Evolutionary conservation across 768 basidiomycete species (phyloP).

Genomic region (Rhizopogon vinicolor): DNA sequence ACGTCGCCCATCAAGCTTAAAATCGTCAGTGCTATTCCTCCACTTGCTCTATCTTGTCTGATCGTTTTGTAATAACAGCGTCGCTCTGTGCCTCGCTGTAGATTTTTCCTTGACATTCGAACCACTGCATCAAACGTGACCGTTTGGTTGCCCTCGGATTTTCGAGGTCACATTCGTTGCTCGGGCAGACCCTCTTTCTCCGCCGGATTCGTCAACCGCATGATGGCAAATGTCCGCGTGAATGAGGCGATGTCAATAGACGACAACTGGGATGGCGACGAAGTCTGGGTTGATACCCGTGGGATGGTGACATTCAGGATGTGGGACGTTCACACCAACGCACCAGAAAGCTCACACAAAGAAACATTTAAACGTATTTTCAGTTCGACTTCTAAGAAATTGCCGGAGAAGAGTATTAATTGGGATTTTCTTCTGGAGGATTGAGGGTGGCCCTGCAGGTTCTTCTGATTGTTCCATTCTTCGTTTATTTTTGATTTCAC

Average conservation of each 20-base stretch:
- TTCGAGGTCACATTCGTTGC: slow-evolving; percentile 61
- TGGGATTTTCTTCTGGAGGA: slow-evolving; percentile 82
- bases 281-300: slow-evolving; percentile 55
- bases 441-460: slow-evolving; percentile 24
- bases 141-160: slow-evolving; percentile 77
- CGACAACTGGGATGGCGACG: slow-evolving; percentile 44
- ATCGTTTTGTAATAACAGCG: slow-evolving; percentile 37
- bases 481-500: slow-evolving; percentile 12
- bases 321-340: slow-evolving; percentile 70
- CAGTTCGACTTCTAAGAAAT: slow-evolving; percentile 46
- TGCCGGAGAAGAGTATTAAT: slow-evolving; percentile 51
- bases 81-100: slow-evolving; percentile 47
- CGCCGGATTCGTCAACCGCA: slow-evolving; percentile 68
- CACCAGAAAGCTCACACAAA: slow-evolving; percentile 57
- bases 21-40: slow-evolving; percentile 49
- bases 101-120: slow-evolving; percentile 61
- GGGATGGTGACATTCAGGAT: slow-evolving; percentile 67
- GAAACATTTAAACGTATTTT: slow-evolving; percentile 65
- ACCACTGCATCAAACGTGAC: slow-evolving; percentile 67
- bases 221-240: slow-evolving; percentile 48
- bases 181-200: slow-evolving; percentile 54
- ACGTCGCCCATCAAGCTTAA: slow-evolving; percentile 58
- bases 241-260: slow-evolving; percentile 32
- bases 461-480: background rate
- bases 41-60: slow-evolving; percentile 6